Percentiles rank a stretch among this genome's conserved stretches.
phyloP scores from a whole-genome alignment of 805 yeast species.

The Suhomyces emberorum region DNA sequence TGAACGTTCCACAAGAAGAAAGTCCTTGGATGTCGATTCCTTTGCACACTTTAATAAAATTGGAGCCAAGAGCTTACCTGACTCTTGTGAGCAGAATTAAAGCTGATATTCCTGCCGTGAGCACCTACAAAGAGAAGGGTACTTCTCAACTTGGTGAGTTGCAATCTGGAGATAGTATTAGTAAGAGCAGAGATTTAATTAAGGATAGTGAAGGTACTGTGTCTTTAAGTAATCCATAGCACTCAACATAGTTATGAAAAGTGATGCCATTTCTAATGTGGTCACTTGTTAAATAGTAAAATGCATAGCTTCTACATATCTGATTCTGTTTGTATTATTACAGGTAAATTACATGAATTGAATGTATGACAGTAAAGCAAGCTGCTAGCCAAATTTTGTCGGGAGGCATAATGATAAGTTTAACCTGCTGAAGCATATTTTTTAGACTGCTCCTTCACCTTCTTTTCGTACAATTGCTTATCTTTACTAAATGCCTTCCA shows the following conservation, averaged over 20 bases:
- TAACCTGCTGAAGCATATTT: conserved; percentile 48
- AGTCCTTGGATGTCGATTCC: conserved; percentile 99
- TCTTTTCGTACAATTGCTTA: conserved; percentile 64
- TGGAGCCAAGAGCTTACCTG: conserved; percentile 93
- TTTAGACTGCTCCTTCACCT: conserved; percentile 77
- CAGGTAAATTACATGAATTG: no score
- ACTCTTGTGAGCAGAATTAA: conserved; percentile 86
- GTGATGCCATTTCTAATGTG: no score
- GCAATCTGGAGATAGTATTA: conserved; percentile 28
- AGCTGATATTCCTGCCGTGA: conserved; percentile 96
- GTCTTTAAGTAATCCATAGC: background rate
- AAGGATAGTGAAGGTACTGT: conserved; percentile 27
- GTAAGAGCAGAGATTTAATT: conserved; percentile 51
- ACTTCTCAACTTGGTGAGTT: conserved; percentile 63
- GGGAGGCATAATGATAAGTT: no score
- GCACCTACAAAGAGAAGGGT: conserved; percentile 94
- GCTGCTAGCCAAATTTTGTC: no score
- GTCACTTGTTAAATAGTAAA: no score
- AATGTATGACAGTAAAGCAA: no score
- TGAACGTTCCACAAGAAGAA: conserved; percentile 97
- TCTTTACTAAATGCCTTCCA: conserved; percentile 82
- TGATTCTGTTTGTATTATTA: no score
- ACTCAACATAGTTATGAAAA: no score
- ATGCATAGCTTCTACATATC: no score
- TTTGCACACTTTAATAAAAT: conserved; percentile 85